Conservation (phyloP, 2,329 filamentous ascomycete genomes). For the Daldinia sp. region DNA sequence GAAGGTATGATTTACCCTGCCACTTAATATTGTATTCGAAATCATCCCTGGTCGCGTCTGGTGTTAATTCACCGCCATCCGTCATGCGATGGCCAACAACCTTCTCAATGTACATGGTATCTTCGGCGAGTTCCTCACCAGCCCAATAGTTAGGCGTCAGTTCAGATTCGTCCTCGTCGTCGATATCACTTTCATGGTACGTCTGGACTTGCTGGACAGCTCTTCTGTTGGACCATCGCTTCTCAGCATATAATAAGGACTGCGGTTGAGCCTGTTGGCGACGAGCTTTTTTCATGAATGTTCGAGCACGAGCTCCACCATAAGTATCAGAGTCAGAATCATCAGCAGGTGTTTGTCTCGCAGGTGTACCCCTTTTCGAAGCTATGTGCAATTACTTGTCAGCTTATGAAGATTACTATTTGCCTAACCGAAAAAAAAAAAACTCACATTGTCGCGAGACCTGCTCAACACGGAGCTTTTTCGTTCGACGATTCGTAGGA, state of each 20-base stretch:
- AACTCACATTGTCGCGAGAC: constrained; percentile 69
- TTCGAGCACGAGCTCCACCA: constrained; percentile 76
- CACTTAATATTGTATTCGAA: constrained; percentile 97
- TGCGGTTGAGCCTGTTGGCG: constrained; percentile 72
- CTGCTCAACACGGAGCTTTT: constrained; percentile 71
- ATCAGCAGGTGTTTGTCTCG: constrained; percentile 61
- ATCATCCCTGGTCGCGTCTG: constrained; percentile 71
- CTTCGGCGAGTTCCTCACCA: constrained; percentile 74
- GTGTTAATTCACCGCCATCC: constrained; percentile 68
- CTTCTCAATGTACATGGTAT: constrained; percentile 85
- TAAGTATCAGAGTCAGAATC: constrained; percentile 80
- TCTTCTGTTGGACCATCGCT: constrained; percentile 89
- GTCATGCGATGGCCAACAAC: constrained; percentile 86
- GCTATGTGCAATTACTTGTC: constrained; percentile 50
- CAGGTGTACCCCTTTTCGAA: constrained; percentile 67
- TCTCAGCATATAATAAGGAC: constrained; percentile 75
- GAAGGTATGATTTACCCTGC: constrained; percentile 93
- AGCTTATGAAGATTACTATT: constrained; percentile 28
- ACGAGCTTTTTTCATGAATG: constrained; percentile 77
- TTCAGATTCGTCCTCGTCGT: constrained; percentile 71
- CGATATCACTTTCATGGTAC: constrained; percentile 73
- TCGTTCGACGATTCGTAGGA: constrained; percentile 66
- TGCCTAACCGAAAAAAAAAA: constrained; percentile 7
- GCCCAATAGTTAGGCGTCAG: constrained; percentile 75
- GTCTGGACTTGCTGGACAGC: constrained; percentile 73